Base-by-base conservation (phyloP, 2,329 filamentous ascomycete genomes). In the Rosellinia necatrix region DNA sequence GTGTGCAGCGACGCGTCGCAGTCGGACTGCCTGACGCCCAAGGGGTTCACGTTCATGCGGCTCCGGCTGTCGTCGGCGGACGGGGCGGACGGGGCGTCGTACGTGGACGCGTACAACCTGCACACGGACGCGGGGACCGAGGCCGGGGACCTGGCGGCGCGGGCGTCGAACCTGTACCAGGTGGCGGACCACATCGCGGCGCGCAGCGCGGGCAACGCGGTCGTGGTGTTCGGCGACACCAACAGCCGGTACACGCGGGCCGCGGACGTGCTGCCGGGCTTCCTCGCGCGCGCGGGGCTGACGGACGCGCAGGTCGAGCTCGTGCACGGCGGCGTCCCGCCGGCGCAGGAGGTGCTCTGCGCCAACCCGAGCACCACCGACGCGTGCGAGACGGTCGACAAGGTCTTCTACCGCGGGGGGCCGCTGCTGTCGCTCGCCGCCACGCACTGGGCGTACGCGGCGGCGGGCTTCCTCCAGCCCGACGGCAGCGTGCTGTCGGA, bases 31-130 rank as follows among this genome's bases (percentile, higher is more conserved):
- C 72, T 88, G 59, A 88, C 86, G 0, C 86, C 85, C 19, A 89
- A 89, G 70, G 86, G 86, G 12, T 88, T 88, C 69, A 88, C 85
- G 1, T 84, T 84, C 43, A 87, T 89, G 84, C 80, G 84, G 10
- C 70, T 81, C 35, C 71, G 76, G 17, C 62, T 87, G 12, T n/a
- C n/a, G n/a, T n/a, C n/a, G n/a, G n/a, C n/a, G n/a, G n/a, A n/a
- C n/a, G n/a, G n/a, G n/a, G 77, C 75, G 7, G 73, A 76, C 30
- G 79, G 79, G 13, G 77, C 83, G 6, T 86, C 83, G 6, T 86
- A 81, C 57, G 70, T 86, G 21, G 86, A 89, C 67, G 74, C 82
- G 6, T 88, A 88, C 74, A 89, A 89, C 67, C 65, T 89, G 6
- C 86, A 89, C 68, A 74, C 85, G 1, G 86, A 89, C 67, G 87